Percentiles rank a stretch among this genome's conserved stretches.
phyloP scores from a whole-genome alignment of 2,329 filamentous ascomycete species.

The Aspergillus caelatus region DNA sequence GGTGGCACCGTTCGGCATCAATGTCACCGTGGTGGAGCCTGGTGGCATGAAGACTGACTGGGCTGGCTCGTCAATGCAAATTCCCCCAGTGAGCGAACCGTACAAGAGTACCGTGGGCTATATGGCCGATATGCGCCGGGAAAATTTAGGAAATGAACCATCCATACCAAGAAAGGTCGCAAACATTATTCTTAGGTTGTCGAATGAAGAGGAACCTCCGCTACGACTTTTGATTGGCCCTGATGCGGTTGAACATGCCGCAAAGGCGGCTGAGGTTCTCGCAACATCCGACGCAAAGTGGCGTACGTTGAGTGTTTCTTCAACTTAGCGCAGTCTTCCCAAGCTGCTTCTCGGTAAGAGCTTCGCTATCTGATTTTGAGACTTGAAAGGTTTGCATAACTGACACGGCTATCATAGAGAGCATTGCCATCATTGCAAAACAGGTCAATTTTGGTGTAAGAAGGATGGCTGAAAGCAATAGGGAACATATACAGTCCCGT shows the following conservation, averaged over 20 bases:
- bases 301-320: not conserved
- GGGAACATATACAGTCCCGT: not conserved
- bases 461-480: not conserved
- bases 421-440: not conserved
- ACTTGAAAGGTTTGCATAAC: no score
- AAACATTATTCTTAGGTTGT: not conserved
- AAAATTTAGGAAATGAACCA: not conserved
- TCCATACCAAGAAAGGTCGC: not conserved
- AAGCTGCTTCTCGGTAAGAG: no score
- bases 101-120: constrained; percentile 24
- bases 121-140: not conserved
- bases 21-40: constrained; percentile 44
- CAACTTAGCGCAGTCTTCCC: not conserved
- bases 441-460: not conserved
- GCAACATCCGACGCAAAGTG: not conserved
- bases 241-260: not conserved
- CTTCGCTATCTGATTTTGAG: no score
- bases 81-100: constrained; percentile 34
- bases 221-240: not conserved
- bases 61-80: constrained; percentile 34
- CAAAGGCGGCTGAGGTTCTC: not conserved
- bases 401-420: no score
- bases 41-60: constrained; percentile 49
- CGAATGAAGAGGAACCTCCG: not conserved
- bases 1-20: constrained; percentile 41